Base-by-base conservation (phyloP, 305 asterid genomes). In the Solanum chacoense region DNA sequence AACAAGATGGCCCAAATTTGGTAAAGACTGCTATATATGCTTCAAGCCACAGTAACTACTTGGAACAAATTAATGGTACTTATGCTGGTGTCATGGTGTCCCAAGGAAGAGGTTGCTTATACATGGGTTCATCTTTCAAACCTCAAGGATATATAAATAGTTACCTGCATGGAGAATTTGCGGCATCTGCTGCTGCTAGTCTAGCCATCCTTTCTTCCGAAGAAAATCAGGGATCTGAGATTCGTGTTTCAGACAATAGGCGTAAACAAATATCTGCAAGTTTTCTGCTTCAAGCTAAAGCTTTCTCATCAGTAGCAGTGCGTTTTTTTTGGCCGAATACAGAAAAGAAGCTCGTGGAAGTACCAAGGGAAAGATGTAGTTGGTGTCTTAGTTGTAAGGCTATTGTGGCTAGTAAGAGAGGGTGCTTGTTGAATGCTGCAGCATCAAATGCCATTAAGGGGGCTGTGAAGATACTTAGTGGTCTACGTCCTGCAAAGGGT, bases 351-450 rank as follows among this genome's bases (percentile, higher is more conserved):
- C 96, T 96, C 69, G 90, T 93, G 69, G 99, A 96, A 89, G 95
- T 95, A 88, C 98, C 99, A 40, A 92, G 98, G 92, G 99, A 98
- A 94, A 94, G 98, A 91, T 98, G 99, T 89, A 92, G 97, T 92
- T 98, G 99, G 99, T 98, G 99, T 91, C 91, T 95, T 93, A 90
- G 93, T 88, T 98, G 99, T 90, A 95, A 93, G 92, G 96, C 98
- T 90, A 59, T 92, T 81, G 97, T 93, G 42, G 59, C 91, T 55
- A 98, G 98, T 94, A 98, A 92, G 93, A 94, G 91, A 93, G 99
- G 94, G 16, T 98, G 99, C 92, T 92, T 98, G 93, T 91, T 98
- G 91, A 98, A 98, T 91, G 98, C 98, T 87, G 98, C 99, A 90
- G 98, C 98, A 81, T 92, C 95, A 91, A 95, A 93, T 95, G 95